Percentiles rank a stretch among this genome's conserved stretches.
Evolutionary conservation across 768 basidiomycete species (phyloP).

Genomic region (Hypholoma sublateritium): DNA sequence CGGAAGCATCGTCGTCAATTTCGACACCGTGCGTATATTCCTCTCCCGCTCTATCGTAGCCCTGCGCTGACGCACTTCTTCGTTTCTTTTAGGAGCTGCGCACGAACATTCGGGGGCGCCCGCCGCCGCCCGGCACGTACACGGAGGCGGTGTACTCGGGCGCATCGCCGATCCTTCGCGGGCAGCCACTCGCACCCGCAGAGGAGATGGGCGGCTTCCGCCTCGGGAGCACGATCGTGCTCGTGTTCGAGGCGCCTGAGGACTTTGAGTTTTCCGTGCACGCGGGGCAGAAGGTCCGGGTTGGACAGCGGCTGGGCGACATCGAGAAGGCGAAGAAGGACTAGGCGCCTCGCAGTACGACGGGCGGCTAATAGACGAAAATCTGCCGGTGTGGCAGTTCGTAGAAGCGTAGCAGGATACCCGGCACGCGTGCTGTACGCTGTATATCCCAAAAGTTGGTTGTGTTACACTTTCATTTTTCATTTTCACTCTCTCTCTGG

Average conservation of each 20-base stretch:
- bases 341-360: too few species aligned
- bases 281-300: slow-evolving; percentile 82
- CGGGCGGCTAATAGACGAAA: too few species aligned
- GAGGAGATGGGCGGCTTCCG: slow-evolving; percentile 99
- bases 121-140: slow-evolving; percentile 82
- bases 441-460: neutral
- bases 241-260: slow-evolving; percentile 93
- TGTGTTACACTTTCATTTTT: neutral
- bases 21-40: slow-evolving; percentile 65
- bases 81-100: slow-evolving; percentile 62
- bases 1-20: slow-evolving; percentile 93
- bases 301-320: slow-evolving; percentile 82
- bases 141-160: slow-evolving; percentile 88
- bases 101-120: slow-evolving; percentile 79
- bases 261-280: slow-evolving; percentile 77
- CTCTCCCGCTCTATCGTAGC: neutral
- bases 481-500: neutral
- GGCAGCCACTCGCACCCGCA: slow-evolving; percentile 83
- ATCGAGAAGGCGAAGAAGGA: slow-evolving; percentile 16
- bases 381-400: too few species aligned
- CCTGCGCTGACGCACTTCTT: slow-evolving; percentile 4
- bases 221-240: slow-evolving; percentile 92
- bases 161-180: slow-evolving; percentile 80
- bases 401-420: too few species aligned
- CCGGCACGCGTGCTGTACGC: neutral